Evolutionary conservation across 75 land plant species (phyloP).

Genomic region (Azolla pinnata): DNA sequence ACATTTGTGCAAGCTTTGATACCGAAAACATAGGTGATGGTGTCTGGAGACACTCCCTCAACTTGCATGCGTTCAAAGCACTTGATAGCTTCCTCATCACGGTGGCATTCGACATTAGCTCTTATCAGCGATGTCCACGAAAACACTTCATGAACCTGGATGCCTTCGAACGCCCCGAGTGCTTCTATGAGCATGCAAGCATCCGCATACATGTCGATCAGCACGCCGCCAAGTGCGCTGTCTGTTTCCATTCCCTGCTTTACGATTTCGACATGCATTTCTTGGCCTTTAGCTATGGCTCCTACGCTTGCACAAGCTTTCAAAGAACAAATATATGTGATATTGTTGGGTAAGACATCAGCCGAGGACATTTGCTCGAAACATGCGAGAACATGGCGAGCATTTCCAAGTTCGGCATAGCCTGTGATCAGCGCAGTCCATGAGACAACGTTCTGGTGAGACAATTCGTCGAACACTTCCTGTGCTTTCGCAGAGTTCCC

Average conservation of each 20-base stretch:
- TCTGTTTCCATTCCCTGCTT: neutral
- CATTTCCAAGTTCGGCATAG: neutral
- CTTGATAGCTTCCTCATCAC: neutral
- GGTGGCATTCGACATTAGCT: neutral
- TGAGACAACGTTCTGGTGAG: neutral
- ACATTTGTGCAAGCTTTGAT: neutral
- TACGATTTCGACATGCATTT: neutral
- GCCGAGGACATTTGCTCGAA: neutral
- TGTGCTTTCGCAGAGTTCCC: neutral
- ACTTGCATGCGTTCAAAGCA: neutral
- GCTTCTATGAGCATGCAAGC: neutral
- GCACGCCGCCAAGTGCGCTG: neutral
- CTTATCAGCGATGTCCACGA: neutral
- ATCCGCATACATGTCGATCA: neutral
- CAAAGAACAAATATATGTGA: neutral
- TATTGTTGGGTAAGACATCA: slow-evolving; percentile 4
- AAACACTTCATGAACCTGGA: neutral
- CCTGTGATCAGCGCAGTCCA: neutral
- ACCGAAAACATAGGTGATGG: neutral
- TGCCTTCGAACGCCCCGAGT: neutral
- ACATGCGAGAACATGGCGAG: neutral
- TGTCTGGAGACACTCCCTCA: neutral
- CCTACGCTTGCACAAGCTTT: neutral
- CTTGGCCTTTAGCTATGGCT: neutral
- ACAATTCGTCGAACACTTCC: neutral